Evolutionary conservation across 2,329 filamentous ascomycete species (phyloP), one percentile per base, ranked within the genome.

Genomic region (Epichloe uncinata): DNA sequence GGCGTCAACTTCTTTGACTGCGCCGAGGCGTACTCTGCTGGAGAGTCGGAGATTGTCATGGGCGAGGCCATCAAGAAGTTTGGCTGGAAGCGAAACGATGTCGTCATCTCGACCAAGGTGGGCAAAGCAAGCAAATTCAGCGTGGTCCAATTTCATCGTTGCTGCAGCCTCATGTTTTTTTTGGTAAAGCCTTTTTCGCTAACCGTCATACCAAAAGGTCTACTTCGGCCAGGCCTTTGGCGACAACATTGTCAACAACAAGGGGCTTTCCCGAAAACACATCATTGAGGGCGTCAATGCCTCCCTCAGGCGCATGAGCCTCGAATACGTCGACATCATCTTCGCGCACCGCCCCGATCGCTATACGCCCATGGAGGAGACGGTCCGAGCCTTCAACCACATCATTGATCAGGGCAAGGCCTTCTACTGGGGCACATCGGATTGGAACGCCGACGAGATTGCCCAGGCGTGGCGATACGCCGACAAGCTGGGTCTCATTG

Each of bases 391-490:
- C 48, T 85, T 87, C 69, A 85, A 85, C 69, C 73, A 84, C 63
- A 66, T 86, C 48, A 84, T 87, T 61, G 71, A 80, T 63, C 73
- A 72, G 0, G 82, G 82, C 55, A 81, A 84, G 66, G 78, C 79
- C 2, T 77, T 86, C 55, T 84, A 85, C 69, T 84, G 81, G 81
- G 81, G 81, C 41, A 85, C 81, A 0, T 83, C 78, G 0, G 79
- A 84, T 63, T 85, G 81, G 81, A 73, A 71, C 53, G 78, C 81
- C 42, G 74, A 77, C 52, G 80, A 84, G 67, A 84, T 85, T 59
- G 73, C 75, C 5, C 72, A 78, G 51, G 81, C 82, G 0, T 79
- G 76, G 69, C 69, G 77, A 13, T 71, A 78, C 53, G 78, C 81
- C 35, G 78, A 82, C 56, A 73, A 71, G 55, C 70, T 84, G 8